phyloP scores from a whole-genome alignment of 2,329 filamentous ascomycete species.

The Colletotrichum coccodes region DNA sequence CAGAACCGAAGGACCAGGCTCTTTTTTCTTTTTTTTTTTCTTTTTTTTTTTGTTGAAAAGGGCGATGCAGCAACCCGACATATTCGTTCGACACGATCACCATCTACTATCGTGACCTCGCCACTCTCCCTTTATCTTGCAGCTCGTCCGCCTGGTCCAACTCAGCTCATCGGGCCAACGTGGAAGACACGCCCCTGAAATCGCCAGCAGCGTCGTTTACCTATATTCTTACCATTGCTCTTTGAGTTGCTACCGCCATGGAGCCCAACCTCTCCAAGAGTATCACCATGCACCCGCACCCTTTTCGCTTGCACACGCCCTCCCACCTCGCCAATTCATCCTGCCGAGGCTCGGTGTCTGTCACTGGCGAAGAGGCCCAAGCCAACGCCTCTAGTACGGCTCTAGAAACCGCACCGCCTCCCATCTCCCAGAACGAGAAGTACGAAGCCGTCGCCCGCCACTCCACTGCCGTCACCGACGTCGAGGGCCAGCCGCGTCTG shows the following conservation, averaged over 20 bases:
- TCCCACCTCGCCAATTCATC: slow-evolving; percentile 39
- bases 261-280: slow-evolving; percentile 52
- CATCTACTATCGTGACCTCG: background rate
- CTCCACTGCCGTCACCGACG: slow-evolving; percentile 49
- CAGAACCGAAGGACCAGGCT: too few relatives aligned
- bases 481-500: slow-evolving; percentile 62
- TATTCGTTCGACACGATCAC: background rate
- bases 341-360: slow-evolving; percentile 9
- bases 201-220: background rate
- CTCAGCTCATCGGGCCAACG: background rate
- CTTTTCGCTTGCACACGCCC: slow-evolving; percentile 51
- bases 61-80: background rate
- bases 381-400: slow-evolving; percentile 54
- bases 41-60: background rate
- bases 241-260: slow-evolving; percentile 42
- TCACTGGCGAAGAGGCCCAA: slow-evolving; percentile 34
- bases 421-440: slow-evolving; percentile 39
- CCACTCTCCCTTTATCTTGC: background rate
- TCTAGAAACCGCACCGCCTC: slow-evolving; percentile 49
- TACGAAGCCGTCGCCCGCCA: slow-evolving; percentile 55
- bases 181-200: background rate
- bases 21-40: too few relatives aligned
- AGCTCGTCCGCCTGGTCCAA: background rate
- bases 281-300: slow-evolving; percentile 56
- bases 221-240: background rate